phyloP scores from a whole-genome alignment of 805 yeast species.

The Priceomyces fermenticarens region DNA sequence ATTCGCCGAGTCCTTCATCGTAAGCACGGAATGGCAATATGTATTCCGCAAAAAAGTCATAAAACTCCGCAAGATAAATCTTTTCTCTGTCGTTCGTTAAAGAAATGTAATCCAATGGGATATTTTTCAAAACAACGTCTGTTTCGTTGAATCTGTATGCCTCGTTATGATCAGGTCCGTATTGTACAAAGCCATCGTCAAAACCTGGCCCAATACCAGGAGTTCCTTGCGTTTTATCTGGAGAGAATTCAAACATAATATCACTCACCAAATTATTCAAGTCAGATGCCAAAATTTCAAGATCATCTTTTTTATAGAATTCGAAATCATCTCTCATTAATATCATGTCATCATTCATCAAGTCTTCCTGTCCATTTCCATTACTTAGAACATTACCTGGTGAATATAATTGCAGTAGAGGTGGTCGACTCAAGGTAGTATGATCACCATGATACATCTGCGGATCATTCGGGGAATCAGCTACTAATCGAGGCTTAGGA shows the following conservation, averaged over 20 bases:
- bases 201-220: background rate
- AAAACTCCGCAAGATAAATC: constrained; percentile 33
- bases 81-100: constrained; percentile 25
- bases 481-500: too few relatives aligned
- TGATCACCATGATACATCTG: too few relatives aligned
- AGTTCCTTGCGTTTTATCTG: constrained; percentile 9
- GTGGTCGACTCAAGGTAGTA: too few relatives aligned
- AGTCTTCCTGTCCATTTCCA: too few relatives aligned
- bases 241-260: constrained; percentile 34
- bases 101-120: constrained; percentile 28
- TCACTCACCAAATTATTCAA: constrained; percentile 38
- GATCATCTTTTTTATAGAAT: constrained; percentile 23
- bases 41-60: constrained; percentile 32
- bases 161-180: too few relatives aligned
- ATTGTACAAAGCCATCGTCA: background rate
- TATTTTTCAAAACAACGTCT: constrained; percentile 19
- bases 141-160: background rate
- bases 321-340: constrained; percentile 1
- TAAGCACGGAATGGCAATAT: constrained; percentile 37
- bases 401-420: too few relatives aligned
- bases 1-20: constrained; percentile 21
- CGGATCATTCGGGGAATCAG: too few relatives aligned
- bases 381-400: too few relatives aligned
- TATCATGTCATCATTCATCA: background rate
- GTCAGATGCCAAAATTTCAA: constrained; percentile 35